These are phyloP conservation scores for Calonectria hawksworthii DNA, from an alignment of 2,329 filamentous ascomycete species.

Conservation along the genomic window DNA sequence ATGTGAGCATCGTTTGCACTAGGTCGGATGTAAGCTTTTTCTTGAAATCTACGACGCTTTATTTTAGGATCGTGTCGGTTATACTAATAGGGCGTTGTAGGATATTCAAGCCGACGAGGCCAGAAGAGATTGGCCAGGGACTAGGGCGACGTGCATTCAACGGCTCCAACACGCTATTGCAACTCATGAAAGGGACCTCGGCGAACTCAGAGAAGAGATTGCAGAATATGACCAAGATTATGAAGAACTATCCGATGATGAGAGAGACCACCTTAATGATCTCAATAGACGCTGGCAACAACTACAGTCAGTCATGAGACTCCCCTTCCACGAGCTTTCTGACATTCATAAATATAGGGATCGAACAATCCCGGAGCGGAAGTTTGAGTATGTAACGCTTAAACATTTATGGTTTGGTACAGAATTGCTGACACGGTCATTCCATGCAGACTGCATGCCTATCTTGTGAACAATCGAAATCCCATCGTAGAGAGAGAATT, in stretches of 20 bases:
- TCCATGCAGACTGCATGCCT: constrained; percentile 46
- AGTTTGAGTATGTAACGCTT: constrained; percentile 44
- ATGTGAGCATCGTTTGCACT: constrained; percentile 60
- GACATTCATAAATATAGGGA: constrained; percentile 14
- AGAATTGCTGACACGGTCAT: background rate
- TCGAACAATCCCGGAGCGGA: constrained; percentile 22
- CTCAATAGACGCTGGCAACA: background rate
- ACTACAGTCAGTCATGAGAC: constrained; percentile 3
- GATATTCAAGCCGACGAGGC: constrained; percentile 52
- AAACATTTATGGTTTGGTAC: background rate
- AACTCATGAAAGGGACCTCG: constrained; percentile 17
- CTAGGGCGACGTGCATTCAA: constrained; percentile 34
- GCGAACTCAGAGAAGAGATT: constrained; percentile 23
- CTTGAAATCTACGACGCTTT: rapidly evolving
- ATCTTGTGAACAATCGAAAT: constrained; percentile 57
- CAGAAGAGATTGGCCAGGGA: constrained; percentile 48
- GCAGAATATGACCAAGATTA: constrained; percentile 19
- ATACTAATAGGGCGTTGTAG: constrained; percentile 31
- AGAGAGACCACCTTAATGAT: background rate
- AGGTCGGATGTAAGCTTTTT: constrained; percentile 53
- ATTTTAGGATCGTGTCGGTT: background rate
- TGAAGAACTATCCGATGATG: constrained; percentile 26
- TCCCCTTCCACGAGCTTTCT: background rate
- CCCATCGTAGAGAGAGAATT: constrained; percentile 49
- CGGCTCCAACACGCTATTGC: constrained; percentile 33